These are phyloP conservation scores for Hymenoscyphus fraxineus DNA, from an alignment of 2,329 filamentous ascomycete genomes.

Conservation along the genomic window DNA sequence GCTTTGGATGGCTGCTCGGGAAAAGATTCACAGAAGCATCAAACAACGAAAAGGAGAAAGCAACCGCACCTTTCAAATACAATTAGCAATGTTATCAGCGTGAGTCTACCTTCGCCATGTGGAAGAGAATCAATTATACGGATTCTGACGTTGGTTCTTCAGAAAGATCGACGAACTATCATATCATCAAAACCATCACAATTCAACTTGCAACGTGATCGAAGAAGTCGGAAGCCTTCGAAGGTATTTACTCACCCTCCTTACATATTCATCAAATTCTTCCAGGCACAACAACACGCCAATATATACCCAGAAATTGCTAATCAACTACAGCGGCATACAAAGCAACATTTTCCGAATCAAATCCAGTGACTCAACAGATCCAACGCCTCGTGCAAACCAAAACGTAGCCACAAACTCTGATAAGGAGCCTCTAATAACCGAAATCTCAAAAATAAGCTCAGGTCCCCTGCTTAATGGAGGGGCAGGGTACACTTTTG, in stretches of 20 bases:
- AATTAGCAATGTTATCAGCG: constrained; percentile 24
- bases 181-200: constrained; percentile 26
- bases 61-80: constrained; percentile 24
- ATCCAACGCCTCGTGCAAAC: background rate
- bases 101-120: constrained; percentile 11
- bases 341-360: background rate
- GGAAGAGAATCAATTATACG: background rate
- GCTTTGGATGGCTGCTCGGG: constrained; percentile 22
- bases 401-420: background rate
- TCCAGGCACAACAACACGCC: background rate
- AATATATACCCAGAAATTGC: background rate
- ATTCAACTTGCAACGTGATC: constrained; percentile 15
- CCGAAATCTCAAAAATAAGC: constrained; percentile 1
- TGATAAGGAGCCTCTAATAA: background rate
- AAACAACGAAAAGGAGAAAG: constrained; percentile 23
- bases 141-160: constrained; percentile 7
- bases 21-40: constrained; percentile 21
- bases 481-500: background rate
- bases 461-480: background rate
- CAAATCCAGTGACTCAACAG: background rate
- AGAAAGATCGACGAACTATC: constrained; percentile 26
- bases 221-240: constrained; percentile 9
- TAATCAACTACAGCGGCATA: background rate
- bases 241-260: constrained; percentile 8
- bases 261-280: background rate